Conservation (phyloP, 2,329 filamentous ascomycete genomes). For the Neopestalotiopsis clavispora region DNA sequence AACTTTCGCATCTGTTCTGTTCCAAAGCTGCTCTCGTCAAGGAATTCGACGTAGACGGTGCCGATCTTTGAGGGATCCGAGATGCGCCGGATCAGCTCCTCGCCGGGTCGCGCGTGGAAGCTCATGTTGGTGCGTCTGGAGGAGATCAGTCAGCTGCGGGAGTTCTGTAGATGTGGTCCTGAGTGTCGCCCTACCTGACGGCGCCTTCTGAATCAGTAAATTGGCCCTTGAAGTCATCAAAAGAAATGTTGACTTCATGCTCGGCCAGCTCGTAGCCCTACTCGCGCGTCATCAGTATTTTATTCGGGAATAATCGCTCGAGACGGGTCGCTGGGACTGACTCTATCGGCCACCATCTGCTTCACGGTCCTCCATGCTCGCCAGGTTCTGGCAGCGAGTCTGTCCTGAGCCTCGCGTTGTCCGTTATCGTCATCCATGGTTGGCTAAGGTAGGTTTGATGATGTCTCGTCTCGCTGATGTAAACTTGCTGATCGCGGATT, state of each 20-base stretch:
- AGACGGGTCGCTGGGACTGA: not conserved
- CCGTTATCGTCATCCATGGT: conserved; percentile 46
- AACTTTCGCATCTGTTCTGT: conserved; percentile 93
- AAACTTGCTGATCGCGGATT: not conserved
- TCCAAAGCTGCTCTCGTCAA: conserved; percentile 76
- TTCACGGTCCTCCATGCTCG: conserved; percentile 91
- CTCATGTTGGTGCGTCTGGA: conserved; percentile 80
- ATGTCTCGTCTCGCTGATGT: not conserved
- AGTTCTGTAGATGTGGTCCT: not conserved
- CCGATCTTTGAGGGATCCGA: conserved; percentile 80
- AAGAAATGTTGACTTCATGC: conserved; percentile 83
- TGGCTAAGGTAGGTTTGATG: conserved; percentile 22
- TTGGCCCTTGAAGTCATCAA: conserved; percentile 78
- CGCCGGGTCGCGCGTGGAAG: conserved; percentile 85
- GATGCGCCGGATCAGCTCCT: conserved; percentile 84
- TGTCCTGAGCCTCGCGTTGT: conserved; percentile 48
- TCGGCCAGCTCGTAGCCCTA: conserved; percentile 94
- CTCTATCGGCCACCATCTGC: conserved; percentile 84
- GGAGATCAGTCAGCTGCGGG: not conserved
- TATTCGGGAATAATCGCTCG: no score
- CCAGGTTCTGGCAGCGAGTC: conserved; percentile 76
- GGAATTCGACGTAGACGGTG: conserved; percentile 93
- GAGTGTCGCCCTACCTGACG: conserved; percentile 67
- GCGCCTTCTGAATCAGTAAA: conserved; percentile 76
- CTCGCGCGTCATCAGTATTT: conserved; percentile 29